Evolutionary conservation across 176 grass and related monocot genomes (phyloP), one percentile per base, ranked within the genome.

Genomic region (Aegilops speltoides): DNA sequence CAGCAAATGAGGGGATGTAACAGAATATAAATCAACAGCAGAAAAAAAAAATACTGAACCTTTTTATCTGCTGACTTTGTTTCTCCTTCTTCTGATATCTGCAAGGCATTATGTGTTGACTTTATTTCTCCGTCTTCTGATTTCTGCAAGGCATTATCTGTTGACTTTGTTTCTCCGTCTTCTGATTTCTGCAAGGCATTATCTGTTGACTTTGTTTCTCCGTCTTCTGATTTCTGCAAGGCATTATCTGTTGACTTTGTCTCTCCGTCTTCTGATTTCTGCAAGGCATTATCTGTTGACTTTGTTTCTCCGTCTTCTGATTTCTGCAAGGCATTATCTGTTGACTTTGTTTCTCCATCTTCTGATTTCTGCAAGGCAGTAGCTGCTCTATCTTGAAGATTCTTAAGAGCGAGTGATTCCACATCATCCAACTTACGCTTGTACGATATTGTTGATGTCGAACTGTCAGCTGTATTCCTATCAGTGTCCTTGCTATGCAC

Each of bases 361-460:
- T 61, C 80, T 7, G 54, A 70, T 65, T 79, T 86, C 66, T 88
- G 41, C 22, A 52, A 68, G 50, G 88, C 81, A 87, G 62, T 73
- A 79, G 86, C 20, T 59, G 82, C 74, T 45, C 69, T 86, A 36
- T 85, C 84, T 8, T 70, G 87, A 86, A 87, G 80, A 80, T 82
- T 87, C 89, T 91, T 94, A 84, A 88, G 91, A 25, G 86, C 74
- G 85, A 87, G 79, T 81, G 90, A 89, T 68, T 85, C 86, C 62
- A 63, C 78, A 85, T 96, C 92, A 86, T 91, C 89, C 66, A 90
- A 89, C 89, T 93, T 99, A 72, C 87, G 72, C 77, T 96, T 99
- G 52, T 88, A 92, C 2, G 94, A 94, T 86, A 89, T 88, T 85
- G 91, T 91, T 77, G 97, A 99, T 22, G 89, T 99, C 11, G 91